Conservation (phyloP, 768 basidiomycete genomes). For the Leccinum imitatum region DNA sequence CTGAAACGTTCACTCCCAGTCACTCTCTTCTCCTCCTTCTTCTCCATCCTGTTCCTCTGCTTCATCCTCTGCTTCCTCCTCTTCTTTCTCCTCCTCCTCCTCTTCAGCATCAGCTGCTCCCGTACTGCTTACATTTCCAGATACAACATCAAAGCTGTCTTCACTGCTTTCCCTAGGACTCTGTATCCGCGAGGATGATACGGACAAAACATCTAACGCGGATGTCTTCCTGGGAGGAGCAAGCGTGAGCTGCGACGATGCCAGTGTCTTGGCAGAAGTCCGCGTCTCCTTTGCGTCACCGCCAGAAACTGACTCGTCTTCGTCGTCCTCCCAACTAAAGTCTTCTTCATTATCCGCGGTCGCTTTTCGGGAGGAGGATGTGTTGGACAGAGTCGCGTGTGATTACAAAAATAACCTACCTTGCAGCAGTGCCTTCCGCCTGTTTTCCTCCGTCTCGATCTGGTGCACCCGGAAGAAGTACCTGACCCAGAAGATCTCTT, state of each 20-base stretch:
- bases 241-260: constrained; percentile 26
- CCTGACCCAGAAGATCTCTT: constrained; percentile 77
- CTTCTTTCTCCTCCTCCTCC: too few species aligned
- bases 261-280: constrained; percentile 10
- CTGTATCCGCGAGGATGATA: too few species aligned
- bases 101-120: too few species aligned
- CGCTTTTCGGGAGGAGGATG: constrained; percentile 34
- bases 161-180: too few species aligned
- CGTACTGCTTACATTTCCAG: too few species aligned
- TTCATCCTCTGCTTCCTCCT: too few species aligned
- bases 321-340: constrained; percentile 90
- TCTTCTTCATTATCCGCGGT: constrained; percentile 75
- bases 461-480: constrained; percentile 90
- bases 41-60: too few species aligned
- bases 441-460: constrained; percentile 74
- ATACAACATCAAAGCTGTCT: too few species aligned
- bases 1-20: too few species aligned
- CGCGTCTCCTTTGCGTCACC: constrained; percentile 11
- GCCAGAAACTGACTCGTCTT: constrained; percentile 56
- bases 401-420: constrained; percentile 41
- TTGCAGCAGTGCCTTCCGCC: constrained; percentile 73
- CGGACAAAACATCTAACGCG: constrained; percentile 15
- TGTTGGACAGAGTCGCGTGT: too few species aligned
- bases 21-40: too few species aligned
- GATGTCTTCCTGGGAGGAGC: constrained; percentile 23